Evolutionary conservation across 306 rosid species (phyloP).

Genomic region (Cucurbita argyrosperma): DNA sequence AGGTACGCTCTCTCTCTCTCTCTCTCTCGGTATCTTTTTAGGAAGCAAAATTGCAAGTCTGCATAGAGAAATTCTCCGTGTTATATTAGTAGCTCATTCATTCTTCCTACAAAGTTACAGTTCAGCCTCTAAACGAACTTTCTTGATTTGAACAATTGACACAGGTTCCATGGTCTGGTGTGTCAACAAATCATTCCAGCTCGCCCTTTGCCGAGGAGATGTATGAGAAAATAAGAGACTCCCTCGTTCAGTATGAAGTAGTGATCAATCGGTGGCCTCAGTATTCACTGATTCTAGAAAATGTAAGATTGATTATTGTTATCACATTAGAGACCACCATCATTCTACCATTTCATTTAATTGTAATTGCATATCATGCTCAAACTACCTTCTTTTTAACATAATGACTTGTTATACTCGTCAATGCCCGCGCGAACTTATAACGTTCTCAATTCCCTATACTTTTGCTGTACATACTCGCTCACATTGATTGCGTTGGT

Average conservation of each 20-base stretch:
- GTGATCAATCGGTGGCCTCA: conserved; percentile 96
- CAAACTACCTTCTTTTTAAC: not conserved
- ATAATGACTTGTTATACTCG: not conserved
- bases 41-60: not conserved
- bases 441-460: not conserved
- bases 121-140: not conserved
- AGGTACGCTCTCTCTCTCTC: conserved; percentile 29
- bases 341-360: too few species aligned
- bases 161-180: conserved; percentile 98
- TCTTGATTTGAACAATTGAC: conserved; percentile 17
- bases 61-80: not conserved
- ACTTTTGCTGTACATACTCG: not conserved
- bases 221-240: conserved; percentile 74
- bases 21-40: not conserved
- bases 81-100: not conserved
- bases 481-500: not conserved
- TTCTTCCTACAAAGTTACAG: not conserved
- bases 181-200: conserved; percentile 69
- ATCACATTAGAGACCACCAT: not conserved
- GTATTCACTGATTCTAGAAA: conserved; percentile 72
- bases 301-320: conserved; percentile 31
- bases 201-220: conserved; percentile 89
- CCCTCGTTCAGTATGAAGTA: conserved; percentile 60
- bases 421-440: not conserved
- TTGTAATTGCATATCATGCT: too few species aligned